Base-by-base conservation (phyloP, 108 stramenopile genomes). In the Cylindrotheca closterium region DNA sequence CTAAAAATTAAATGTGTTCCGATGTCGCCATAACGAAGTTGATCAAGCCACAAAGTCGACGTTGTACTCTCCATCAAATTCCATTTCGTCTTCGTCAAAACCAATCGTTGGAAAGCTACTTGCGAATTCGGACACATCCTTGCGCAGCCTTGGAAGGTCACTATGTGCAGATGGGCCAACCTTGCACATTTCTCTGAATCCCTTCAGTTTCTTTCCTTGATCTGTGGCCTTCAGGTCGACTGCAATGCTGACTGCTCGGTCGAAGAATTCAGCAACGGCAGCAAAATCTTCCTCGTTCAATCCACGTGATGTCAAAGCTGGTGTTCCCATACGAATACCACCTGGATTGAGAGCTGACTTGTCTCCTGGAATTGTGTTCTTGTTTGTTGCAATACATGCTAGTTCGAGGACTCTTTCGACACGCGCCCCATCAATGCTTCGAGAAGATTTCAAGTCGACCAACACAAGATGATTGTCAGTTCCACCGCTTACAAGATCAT, bases 381-480 rank as follows among this genome's bases (percentile, higher is more conserved):
- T 98, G 82, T 97, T 97, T 56, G 84, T 91, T 3, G 95, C 94
- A 60, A 97, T 95, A 78, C 93, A 95, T 21, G 91, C 95, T 69
- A 98, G 46, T 70, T 99, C 99, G 63, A 98, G 70, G 30, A 99
- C 78, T 5, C 97, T 82, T 78, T 99, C 99, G 21, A 98, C 99
- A 42, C 99, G 91, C 26, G 99, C 98, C 18, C 97, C 97, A 77
- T 98, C 97, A 60, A 98, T 88, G 31, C 73, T 70, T 23, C 79
- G 79, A 54, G 89, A 87, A 22, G 93, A 75, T 78, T 98, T 99
- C 60, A 99, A 82, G 80, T 99, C 95, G 4, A 99, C 96, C 51
- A 99, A 83, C 15, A 98, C 88, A 28, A 99, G 89, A 80, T 99
- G 99, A 77, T 99, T 99, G 83, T 98, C 96, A 30, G 99, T 99